These are phyloP conservation scores for Alternaria brassicae DNA, from an alignment of 2,329 filamentous ascomycete genomes.

Conservation along the genomic window DNA sequence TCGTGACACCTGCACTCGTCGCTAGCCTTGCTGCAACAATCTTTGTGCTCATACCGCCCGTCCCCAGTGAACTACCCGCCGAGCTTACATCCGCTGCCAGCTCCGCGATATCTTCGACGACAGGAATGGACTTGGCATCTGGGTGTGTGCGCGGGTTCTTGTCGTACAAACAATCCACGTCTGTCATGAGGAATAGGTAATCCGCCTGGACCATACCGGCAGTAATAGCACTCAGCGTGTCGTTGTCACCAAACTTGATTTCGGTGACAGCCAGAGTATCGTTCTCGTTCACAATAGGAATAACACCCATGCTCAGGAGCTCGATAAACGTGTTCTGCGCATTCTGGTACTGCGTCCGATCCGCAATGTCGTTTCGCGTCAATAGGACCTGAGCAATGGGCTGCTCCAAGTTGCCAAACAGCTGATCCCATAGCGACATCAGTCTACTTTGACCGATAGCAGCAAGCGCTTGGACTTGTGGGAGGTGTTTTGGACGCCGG, in stretches of 20 bases:
- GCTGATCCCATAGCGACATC: conserved; percentile 92
- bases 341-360: conserved; percentile 94
- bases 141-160: conserved; percentile 88
- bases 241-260: conserved; percentile 99
- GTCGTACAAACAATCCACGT: conserved; percentile 96
- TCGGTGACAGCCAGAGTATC: conserved; percentile 96
- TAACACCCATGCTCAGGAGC: conserved; percentile 90
- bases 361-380: conserved; percentile 94
- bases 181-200: conserved; percentile 97
- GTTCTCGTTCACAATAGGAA: conserved; percentile 98
- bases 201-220: conserved; percentile 97
- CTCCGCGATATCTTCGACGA: conserved; percentile 85
- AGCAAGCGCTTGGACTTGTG: conserved; percentile 89
- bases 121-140: conserved; percentile 87
- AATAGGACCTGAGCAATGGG: conserved; percentile 94
- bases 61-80: conserved; percentile 86
- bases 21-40: conserved; percentile 91
- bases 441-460: conserved; percentile 95
- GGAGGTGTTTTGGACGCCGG: conserved; percentile 86
- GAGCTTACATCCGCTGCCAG: conserved; percentile 90
- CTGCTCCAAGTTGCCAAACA: conserved; percentile 87
- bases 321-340: conserved; percentile 94
- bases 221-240: conserved; percentile 94
- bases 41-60: conserved; percentile 97
- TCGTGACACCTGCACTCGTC: conserved; percentile 93